Evolutionary conservation across 352 stramenopile species (phyloP), one percentile per base, ranked within the genome.

Genomic region (Phytophthora macrochlamydospora): DNA sequence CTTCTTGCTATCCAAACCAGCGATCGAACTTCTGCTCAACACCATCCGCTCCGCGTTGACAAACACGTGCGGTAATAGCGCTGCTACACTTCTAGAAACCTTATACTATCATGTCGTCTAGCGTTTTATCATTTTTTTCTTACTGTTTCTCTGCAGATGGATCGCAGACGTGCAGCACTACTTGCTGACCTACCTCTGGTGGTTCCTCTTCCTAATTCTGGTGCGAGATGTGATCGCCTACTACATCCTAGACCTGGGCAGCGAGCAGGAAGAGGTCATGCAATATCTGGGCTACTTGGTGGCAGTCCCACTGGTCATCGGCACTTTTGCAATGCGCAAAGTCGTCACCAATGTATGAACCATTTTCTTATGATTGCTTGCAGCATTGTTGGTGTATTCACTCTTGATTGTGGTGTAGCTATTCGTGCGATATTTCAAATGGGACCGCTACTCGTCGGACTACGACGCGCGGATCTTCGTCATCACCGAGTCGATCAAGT

Each of bases 381-480:
- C 50, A 49, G 35, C 35, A 2, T 53, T n/a, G 7, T 12, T 42
- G 53, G 2, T 54, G 50, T n/a, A 61, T 37, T 55, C 4, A 18
- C n/a, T 31, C 9, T 6, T 50, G 59, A 1, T 56, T 49, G 18
- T 40, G 24, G 14, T 58, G 14, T 61, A 94, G 87, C 70, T 89
- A 35, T 76, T 89, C 55, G 73, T 95, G 24, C 85, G 87, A 8
- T 81, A 89, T 54, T 87, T 92, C 56, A 75, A 88, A 57, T 95
- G 85, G 87, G 85, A 94, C 59, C 78, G 75, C n/a, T 71, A 70
- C 29, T 76, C 75, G 12, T 74, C 74, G 38, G 80, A 91, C 65
- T 88, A 89, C 62, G 79, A 90, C 50, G 77, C 79, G n/a, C 85
- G 87, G 24, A 90, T 92, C 62, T 90, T 93, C 52, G 80, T 95